Conservation (phyloP, 257 asterid species). For the Solanum sitiens region DNA sequence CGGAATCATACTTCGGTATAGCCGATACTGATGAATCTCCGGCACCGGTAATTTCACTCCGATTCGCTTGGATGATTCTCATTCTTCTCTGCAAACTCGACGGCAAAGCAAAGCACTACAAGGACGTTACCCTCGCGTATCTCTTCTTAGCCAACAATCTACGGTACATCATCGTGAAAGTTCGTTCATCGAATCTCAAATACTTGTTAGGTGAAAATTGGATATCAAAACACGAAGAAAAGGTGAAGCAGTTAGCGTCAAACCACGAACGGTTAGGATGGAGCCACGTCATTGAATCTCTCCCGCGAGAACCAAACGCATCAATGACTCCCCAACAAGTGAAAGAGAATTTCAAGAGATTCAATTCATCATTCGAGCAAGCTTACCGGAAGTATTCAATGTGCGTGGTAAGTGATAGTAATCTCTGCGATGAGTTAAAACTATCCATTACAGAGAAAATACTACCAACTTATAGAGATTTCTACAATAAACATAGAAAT, state of each 20-base stretch:
- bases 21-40: conserved; percentile 46
- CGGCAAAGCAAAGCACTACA: conserved; percentile 57
- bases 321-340: conserved; percentile 19
- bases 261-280: conserved; percentile 63
- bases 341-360: conserved; percentile 45
- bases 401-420: conserved; percentile 45
- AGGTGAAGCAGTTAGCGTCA: conserved; percentile 39
- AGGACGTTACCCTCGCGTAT: conserved; percentile 43
- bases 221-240: conserved; percentile 44
- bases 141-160: conserved; percentile 76
- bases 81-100: conserved; percentile 66
- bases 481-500: conserved; percentile 25
- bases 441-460: conserved; percentile 33
- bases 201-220: conserved; percentile 66
- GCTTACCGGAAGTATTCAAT: conserved; percentile 44
- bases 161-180: conserved; percentile 46
- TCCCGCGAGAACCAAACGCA: conserved; percentile 34
- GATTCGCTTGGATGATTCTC: conserved; percentile 58
- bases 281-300: conserved; percentile 51
- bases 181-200: conserved; percentile 48
- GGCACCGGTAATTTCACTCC: conserved; percentile 31
- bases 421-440: conserved; percentile 53
- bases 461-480: conserved; percentile 39
- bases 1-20: conserved; percentile 40
- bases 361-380: conserved; percentile 52